Evolutionary conservation across 305 asterid genomes (phyloP), one percentile per base, ranked within the genome.

Genomic region (Fraxinus xanthoxyloides): DNA sequence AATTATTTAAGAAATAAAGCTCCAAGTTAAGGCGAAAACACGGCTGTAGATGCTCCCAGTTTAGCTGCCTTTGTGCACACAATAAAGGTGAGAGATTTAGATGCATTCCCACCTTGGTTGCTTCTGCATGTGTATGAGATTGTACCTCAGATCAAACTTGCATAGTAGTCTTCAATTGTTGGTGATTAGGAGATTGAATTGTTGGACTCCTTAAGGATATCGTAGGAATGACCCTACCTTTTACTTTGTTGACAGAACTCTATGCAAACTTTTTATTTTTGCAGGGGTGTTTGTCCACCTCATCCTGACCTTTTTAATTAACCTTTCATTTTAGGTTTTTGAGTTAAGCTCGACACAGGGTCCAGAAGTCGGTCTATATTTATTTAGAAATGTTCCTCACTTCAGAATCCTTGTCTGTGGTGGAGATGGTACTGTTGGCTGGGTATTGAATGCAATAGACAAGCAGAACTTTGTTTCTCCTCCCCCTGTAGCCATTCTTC

Each of bases 401-500:
- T 94, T 96, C 90, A 93, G 98, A 76, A 67, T 96, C 80, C 98
- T 96, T 73, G 95, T 90, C 28, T 96, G 99, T 48, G 98, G 99
- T 78, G 99, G 99, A 82, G 99, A 96, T 88, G 98, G 99, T 73
- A 96, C 98, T 77, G 97, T 96, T 81, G 98, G 99, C 46, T 96
- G 98, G 99, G 95, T 96, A 59, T 84, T 96, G 87, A 81, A 94
- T 88, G 90, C 95, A 84, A 88, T 96, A 82, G 99, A 96, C 84
- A 92, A 92, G 89, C 97, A 91, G 84, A 93, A 93, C 73, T 94
- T 86, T 88, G 92, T 96, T 84, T 96, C 99, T 77, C 98, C 99
- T 83, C 99, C 99, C 21, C 98, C 99, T 12, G 93, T 96, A 84
- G 98, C 97, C 84, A 94, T 96, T 85, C 98, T 96, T 84, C 99